Evolutionary conservation across 805 yeast species (phyloP), one percentile per base, ranked within the genome.

Genomic region (Metschnikowia picachoensis): DNA sequence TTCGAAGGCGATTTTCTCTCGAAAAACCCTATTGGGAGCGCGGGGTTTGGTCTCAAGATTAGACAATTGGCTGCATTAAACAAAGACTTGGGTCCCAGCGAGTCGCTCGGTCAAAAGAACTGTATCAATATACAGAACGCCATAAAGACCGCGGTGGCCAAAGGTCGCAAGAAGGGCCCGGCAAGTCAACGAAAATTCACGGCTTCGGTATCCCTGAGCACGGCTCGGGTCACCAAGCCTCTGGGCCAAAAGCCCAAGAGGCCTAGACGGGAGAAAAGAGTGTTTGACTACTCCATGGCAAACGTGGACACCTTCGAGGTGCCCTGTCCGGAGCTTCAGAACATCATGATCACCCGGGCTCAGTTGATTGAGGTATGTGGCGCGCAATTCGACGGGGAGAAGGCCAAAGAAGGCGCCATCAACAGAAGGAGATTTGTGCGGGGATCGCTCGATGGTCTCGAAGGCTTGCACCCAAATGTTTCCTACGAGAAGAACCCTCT

Each of bases 401-500:
- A 39, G 16, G 47, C 47, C 6, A 27, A 35, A 2, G 46, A 41
- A 20, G 43, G 49, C 30, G 14, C 8, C 12, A 52, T 54, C 29
- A 35, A 30, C 10, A 35, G 58, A 10, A 32, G 33, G 3, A 25
- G 55, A 15, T 50, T 42, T 45, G 36, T 44, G 7, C 37, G 58
- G n/a, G 32, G 15, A 29, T 35, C 37, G 6, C 25, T 54, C 31
- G 48, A 42, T 1, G 11, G 10, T 4, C 39, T 50, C 3, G 16
- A 28, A 10, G 41, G 30, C 4, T 25, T 47, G 33, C 43, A 43
- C 39, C 33, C 30, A 5, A 30, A 54, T 14, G 45, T 48, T 10
- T 12, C 15, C 36, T 52, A 50, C 39, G 56, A 48, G 27, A 32
- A 17, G 14, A 54, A 54, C 14, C 42, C 37, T n/a, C 25, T 20